phyloP scores from a whole-genome alignment of 129 eudicot genomes.

The Artemisia annua region DNA sequence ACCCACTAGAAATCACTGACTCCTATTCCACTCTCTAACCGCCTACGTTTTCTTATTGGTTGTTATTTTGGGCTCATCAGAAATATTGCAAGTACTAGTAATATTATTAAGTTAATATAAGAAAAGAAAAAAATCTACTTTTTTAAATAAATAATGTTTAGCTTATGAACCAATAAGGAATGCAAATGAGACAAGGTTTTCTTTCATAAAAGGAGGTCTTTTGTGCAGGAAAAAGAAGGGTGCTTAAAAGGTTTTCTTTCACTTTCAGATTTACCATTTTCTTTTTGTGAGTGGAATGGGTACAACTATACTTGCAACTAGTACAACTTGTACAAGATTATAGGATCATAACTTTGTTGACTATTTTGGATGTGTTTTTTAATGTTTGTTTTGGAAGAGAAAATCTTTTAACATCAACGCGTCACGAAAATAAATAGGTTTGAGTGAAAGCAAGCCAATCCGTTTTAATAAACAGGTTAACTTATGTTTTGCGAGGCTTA shows the following conservation, averaged over 20 bases:
- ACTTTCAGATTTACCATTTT: slow-evolving; percentile 26
- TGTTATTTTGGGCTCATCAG: slow-evolving; percentile 38
- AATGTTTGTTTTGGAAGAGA: not conserved
- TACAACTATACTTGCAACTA: slow-evolving; percentile 31
- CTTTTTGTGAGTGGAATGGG: slow-evolving; percentile 26
- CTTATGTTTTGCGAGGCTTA: too few relatives aligned
- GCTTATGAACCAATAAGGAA: slow-evolving; percentile 25
- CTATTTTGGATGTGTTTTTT: not conserved
- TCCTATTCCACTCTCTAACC: slow-evolving; percentile 92
- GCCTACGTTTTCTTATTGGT: slow-evolving; percentile 80
- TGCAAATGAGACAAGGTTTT: slow-evolving; percentile 43
- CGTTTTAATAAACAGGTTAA: too few relatives aligned
- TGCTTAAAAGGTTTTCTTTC: slow-evolving; percentile 18
- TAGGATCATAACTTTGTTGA: not conserved
- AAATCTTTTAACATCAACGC: not conserved
- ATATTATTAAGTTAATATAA: not conserved
- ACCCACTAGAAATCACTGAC: slow-evolving; percentile 75
- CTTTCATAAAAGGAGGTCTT: slow-evolving; percentile 29
- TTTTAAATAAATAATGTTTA: not conserved
- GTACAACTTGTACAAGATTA: slow-evolving; percentile 7
- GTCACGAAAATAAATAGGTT: too few relatives aligned
- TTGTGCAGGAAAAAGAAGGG: slow-evolving; percentile 19
- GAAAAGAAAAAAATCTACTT: not conserved
- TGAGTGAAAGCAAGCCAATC: too few relatives aligned
- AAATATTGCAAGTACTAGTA: slow-evolving; percentile 28